Percentiles rank a stretch among this genome's conserved stretches.
Evolutionary conservation across 2,329 filamentous ascomycete genomes (phyloP).

Genomic region (Polychaeton citri): DNA sequence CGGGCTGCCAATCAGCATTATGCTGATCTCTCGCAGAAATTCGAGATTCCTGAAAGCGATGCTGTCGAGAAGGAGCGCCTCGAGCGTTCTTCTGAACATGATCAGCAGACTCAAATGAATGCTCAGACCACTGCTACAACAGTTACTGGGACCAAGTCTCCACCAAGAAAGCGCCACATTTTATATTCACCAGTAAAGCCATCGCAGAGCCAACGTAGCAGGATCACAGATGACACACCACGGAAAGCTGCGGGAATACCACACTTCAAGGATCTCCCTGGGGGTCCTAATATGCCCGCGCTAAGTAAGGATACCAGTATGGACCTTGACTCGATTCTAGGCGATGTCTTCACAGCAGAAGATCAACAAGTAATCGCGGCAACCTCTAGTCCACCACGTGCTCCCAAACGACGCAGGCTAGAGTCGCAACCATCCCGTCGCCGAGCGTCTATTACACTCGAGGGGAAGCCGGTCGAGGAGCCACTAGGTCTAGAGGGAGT

Average conservation of each 20-base stretch:
- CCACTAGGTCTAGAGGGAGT: too few relatives aligned
- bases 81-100: too few relatives aligned
- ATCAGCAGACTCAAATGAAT: too few relatives aligned
- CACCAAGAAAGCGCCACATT: slow-evolving; percentile 9
- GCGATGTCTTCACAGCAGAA: slow-evolving; percentile 22
- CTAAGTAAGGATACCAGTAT: slow-evolving; percentile 17
- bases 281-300: slow-evolving; percentile 10
- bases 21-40: too few relatives aligned
- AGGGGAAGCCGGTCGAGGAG: too few relatives aligned
- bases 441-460: too few relatives aligned
- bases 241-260: slow-evolving; percentile 17
- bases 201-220: slow-evolving; percentile 1
- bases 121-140: too few relatives aligned
- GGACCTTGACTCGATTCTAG: slow-evolving; percentile 19
- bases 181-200: too few relatives aligned
- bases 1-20: too few relatives aligned
- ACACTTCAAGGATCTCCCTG: slow-evolving; percentile 19
- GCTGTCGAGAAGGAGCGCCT: not conserved
- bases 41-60: slow-evolving; percentile 1
- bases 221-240: slow-evolving; percentile 18
- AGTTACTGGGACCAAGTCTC: slow-evolving; percentile 10
- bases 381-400: slow-evolving; percentile 9
- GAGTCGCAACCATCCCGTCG: not conserved
- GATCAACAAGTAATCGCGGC: slow-evolving; percentile 21
- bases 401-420: slow-evolving; percentile 11